Evolutionary conservation across 176 grass and related monocot genomes (phyloP), one percentile per base, ranked within the genome.

Genomic region (Lolium perenne): DNA sequence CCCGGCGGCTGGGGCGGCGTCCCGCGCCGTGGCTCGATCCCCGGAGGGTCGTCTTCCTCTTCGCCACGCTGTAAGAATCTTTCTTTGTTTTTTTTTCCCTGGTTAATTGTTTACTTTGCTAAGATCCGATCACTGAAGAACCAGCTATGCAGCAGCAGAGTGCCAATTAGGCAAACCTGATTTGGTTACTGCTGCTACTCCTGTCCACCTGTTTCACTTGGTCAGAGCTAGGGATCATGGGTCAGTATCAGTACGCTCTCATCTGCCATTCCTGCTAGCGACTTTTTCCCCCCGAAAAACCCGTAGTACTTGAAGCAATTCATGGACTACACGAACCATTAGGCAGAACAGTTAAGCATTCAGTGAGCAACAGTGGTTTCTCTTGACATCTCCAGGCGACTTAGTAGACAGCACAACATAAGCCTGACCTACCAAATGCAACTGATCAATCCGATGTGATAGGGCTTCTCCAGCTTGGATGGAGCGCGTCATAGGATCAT

Each of bases 21-120:
- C 81, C 90, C 15, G 88, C 94, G 87, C 91, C 91, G 50, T 95
- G 91, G 93, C 84, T 98, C 43, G 92, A 98, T 54, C 90, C 95
- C 1, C 81, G 91, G 71, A 83, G 91, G 86, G 89, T 98, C 13
- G 91, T 98, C 53, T 79, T 98, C 91, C 69, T 92, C 69, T 98
- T 98, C 85, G 96, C 96, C 77, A 91, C 96, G 10, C 61, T 98
- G 96, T 98, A 93, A 95, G 91, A 17, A 65, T 66, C 51, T 21
- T 46, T 38, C 4, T 2, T 9, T 5, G 18, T 14, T n/a, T 25
- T 21, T 21, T 22, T 48, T n/a, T 4, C 15, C 9, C 17, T 26
- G 32, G 32, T 35, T 13, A 22, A 72, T 1, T 23, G 13, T 13
- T 6, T 13, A 32, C 0, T 74, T 74, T 16, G 4, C 13, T 16